Conservation (phyloP, 2,329 filamentous ascomycete genomes). For the Claviceps fusiformis region DNA sequence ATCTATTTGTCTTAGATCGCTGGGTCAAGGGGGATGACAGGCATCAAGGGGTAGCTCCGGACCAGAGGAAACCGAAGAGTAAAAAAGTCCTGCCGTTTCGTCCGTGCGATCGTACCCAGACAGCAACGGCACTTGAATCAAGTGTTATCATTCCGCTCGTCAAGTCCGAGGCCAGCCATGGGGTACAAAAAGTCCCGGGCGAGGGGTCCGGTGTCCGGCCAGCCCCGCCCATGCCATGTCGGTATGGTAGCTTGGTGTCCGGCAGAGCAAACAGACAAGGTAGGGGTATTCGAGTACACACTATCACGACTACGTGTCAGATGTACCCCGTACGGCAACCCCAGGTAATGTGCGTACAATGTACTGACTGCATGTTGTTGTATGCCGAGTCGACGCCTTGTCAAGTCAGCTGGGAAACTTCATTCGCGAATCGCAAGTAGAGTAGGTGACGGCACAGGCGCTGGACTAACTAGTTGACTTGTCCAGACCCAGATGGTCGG, state of each 20-base stretch:
- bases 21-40: neutral
- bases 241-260: neutral
- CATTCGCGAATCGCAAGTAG: neutral
- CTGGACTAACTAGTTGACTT: neutral
- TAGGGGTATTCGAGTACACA: neutral
- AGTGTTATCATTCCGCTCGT: neutral
- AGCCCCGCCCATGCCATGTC: neutral
- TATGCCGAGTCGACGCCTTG: neutral
- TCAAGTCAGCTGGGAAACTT: neutral
- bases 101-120: neutral
- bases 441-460: neutral
- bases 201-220: neutral
- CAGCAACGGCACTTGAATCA: neutral
- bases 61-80: neutral
- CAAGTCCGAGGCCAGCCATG: neutral
- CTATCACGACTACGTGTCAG: neutral
- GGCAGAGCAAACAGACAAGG: neutral
- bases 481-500: constrained; percentile 1
- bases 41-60: neutral
- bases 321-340: neutral
- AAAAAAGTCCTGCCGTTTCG: neutral
- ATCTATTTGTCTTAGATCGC: neutral
- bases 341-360: neutral
- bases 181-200: constrained; percentile 2
- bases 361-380: too few relatives aligned